Base-by-base conservation (phyloP, 2,329 filamentous ascomycete species). In the Hypoxylon sp. region DNA sequence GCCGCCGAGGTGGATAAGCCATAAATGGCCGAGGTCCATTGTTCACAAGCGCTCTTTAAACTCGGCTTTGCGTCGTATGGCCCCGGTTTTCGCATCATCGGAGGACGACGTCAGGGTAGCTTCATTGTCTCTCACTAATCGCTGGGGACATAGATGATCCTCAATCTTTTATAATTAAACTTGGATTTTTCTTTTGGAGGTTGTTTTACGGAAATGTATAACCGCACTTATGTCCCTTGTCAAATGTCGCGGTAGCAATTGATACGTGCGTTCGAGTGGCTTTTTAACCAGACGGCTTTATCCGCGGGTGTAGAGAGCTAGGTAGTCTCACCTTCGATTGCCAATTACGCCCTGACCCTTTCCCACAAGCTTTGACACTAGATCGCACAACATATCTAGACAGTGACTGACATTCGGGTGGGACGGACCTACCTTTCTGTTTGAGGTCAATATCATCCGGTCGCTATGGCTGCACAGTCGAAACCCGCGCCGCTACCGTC, bases 401-500 rank as follows among this genome's bases (percentile, higher is more conserved):
- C 30, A 58, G 50, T 33, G 42, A 50, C 14, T 22, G 42, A 50
- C 14, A 20, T 11, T 55, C 49, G 12, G 44, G 55, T 44, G 6
- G 45, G 20, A 60, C 51, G 28, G 28, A 24, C 51, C 52, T 45
- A 22, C 32, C 20, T 32, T 50, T 24, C 32, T 30, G 20, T 20
- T 26, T 30, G 42, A 54, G 63, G 30, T 30, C 28, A 36, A 53
- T 18, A 44, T 42, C 36, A 36, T 51, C 50, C 58, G 60, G 53
- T 67, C 59, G 46, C 56, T 64, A 87, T 88, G 86, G 79, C 81
- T 61, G 83, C 77, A 55, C 85, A 85, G 73, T 88, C 86, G 38
- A 95, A 93, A 79, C 84, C 88, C 68, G 83, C 83, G 55, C 83
- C 83, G 70, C 87, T 98, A 64, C 93, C 96, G 42, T 92, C 96